Evolutionary conservation across 805 yeast species (phyloP), one percentile per base, ranked within the genome.

Genomic region (Millerago galiae): DNA sequence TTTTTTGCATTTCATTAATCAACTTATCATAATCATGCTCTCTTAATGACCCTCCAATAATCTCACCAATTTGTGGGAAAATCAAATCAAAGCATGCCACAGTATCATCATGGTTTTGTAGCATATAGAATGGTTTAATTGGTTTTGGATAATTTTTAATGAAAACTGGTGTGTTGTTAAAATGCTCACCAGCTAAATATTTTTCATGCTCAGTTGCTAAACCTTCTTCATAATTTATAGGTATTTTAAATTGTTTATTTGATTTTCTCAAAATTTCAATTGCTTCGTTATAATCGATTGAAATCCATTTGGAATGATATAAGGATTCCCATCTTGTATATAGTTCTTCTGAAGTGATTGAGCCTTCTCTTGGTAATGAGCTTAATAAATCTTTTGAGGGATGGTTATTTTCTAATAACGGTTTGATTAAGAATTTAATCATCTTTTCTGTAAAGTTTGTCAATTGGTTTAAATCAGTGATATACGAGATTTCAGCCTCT

Each of bases 101-200:
- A 0, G 96, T 88, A 6, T 62, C 58, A 0, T 56, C 52, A 40
- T 65, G 70, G 16, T 78, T 74, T 24, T 62, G 59, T 42, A 80
- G 81, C 99, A 93, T 93, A 66, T 93, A 93, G 57, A 93, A 93
- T 1, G 99, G 95, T 58, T 93, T 93, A 47, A 79, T 75, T 3
- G 57, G 63, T 24, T 63, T 59, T 3, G 99, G 99, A 55, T 93
- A 93, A 58, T 90, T 85, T 0, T 95, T 88, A 13, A 93, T 86
- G 60, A 90, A 89, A 1, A 90, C 88, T 0, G 97, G 96, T 1
- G 37, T 35, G 0, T 79, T 71, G 29, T 74, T 59, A 60, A 79
- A 83, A 44, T 79, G 63, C 2, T 62, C 70, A 2, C 84, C 85
- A 0, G 98, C 88, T 8, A 93, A 65, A 83, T 86, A 86, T 62